Evolutionary conservation across 129 eudicot genomes (phyloP), one percentile per base, ranked within the genome.

Genomic region (Deinandra increscens): DNA sequence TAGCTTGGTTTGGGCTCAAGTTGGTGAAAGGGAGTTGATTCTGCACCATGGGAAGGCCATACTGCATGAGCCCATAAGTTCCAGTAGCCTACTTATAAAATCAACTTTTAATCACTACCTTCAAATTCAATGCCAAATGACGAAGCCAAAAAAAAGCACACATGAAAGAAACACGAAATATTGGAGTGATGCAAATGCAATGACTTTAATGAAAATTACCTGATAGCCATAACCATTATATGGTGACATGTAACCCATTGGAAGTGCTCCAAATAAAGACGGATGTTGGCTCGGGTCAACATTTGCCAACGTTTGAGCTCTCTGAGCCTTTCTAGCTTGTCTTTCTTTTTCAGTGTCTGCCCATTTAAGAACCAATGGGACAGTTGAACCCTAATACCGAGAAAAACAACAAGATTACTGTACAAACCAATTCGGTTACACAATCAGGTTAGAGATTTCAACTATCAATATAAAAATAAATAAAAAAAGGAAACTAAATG

Each of bases 301-400:
- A 70, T 77, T 83, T 63, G 83, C 81, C 76, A 81, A 66, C 5
- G 89, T 82, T 58, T 86, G 89, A 59, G 95, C 97, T 80, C 89
- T 93, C 78, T 89, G 97, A 78, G 95, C 95, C 79, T 82, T 85
- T 46, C 99, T 84, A 75, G 95, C 97, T 72, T 84, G 92, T 62
- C 99, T 87, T 84, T 93, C 99, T 69, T 85, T 93, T 75, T 93
- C 99, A 1, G 99, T 89, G 79, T 93, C 99, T 7, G 99, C 99
- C 99, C 99, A 93, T 76, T 93, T 93, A 66, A 93, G 97, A 71
- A 93, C 99, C 85, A 93, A 87, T 66, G 99, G 97, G 18, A 93
- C 95, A 74, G 84, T 80, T 75, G 97, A 87, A 66, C 93, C 97
- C 99, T 89, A 59, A 72, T 62, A 59, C 31, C 60, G n/a, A 37